These are phyloP conservation scores for Mortierella sp. DNA, from an alignment of 371 early-diverging fungal species.

Conservation along the genomic window DNA sequence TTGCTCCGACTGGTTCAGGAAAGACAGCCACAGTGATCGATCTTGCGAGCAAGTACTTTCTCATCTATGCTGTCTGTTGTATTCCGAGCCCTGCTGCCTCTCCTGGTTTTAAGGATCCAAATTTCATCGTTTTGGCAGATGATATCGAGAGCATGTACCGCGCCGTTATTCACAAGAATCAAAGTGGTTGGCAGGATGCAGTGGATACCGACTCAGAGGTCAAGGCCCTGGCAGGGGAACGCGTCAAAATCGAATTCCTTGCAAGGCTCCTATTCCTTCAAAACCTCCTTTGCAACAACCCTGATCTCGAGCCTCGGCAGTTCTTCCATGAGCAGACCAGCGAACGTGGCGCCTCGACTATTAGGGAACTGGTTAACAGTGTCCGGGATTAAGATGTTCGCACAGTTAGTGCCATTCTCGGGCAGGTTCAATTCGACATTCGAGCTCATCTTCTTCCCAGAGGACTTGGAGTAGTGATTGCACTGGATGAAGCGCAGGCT, in stretches of 20 bases:
- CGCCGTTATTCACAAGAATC: not conserved
- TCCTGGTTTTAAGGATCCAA: conserved; percentile 20
- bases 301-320: conserved; percentile 26
- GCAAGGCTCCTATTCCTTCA: conserved; percentile 25
- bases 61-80: conserved; percentile 28
- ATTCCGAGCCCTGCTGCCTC: not conserved
- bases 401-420: conserved; percentile 27
- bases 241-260: conserved; percentile 29
- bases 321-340: conserved; percentile 47
- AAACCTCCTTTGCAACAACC: conserved; percentile 23
- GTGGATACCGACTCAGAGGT: conserved; percentile 7
- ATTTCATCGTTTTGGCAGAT: conserved; percentile 9
- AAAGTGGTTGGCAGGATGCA: not conserved
- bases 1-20: conserved; percentile 33
- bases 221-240: not conserved
- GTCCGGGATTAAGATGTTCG: conserved; percentile 16
- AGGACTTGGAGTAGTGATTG: conserved; percentile 39
- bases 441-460: not conserved
- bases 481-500: conserved; percentile 47
- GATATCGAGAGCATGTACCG: conserved; percentile 13
- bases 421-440: conserved; percentile 6
- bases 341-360: conserved; percentile 21
- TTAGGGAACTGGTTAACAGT: conserved; percentile 18
- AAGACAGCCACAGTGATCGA: conserved; percentile 43
- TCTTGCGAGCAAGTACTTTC: conserved; percentile 32